Evolutionary conservation across 306 rosid genomes (phyloP).

Genomic region (Alnus rubra): DNA sequence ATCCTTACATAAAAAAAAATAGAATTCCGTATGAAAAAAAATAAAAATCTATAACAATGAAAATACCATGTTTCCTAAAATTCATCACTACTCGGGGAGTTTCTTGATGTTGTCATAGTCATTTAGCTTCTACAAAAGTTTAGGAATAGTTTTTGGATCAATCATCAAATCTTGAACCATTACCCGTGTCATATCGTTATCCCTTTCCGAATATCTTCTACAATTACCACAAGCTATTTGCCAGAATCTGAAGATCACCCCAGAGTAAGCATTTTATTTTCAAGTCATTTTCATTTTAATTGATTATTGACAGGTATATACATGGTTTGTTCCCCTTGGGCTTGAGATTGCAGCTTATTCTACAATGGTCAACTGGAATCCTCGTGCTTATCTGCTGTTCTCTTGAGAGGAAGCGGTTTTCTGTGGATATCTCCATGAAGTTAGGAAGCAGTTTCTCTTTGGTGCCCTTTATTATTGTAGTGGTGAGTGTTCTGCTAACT

Average conservation of each 20-base stretch:
- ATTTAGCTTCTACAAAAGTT: neutral
- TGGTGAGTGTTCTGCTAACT: slow-evolving; percentile 55
- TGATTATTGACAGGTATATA: slow-evolving; percentile 81
- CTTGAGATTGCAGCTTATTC: slow-evolving; percentile 99
- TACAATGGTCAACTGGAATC: slow-evolving; percentile 97
- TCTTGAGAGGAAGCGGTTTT: slow-evolving; percentile 73
- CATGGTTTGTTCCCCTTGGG: slow-evolving; percentile 84
- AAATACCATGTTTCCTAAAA: neutral
- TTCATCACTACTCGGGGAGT: neutral
- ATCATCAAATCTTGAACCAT: slow-evolving; percentile 19
- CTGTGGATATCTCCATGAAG: slow-evolving; percentile 69
- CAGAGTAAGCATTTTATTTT: slow-evolving; percentile 59
- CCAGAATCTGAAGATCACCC: slow-evolving; percentile 46
- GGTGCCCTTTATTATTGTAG: slow-evolving; percentile 80
- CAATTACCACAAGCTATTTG: slow-evolving; percentile 29
- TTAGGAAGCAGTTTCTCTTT: slow-evolving; percentile 95
- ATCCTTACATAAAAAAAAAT: neutral
- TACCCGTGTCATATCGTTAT: neutral
- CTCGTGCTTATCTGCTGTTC: slow-evolving; percentile 87
- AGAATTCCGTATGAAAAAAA: neutral
- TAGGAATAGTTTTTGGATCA: slow-evolving; percentile 8
- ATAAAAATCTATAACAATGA: neutral
- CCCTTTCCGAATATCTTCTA: slow-evolving; percentile 23
- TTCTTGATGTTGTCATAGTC: neutral
- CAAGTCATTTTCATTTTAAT: slow-evolving; percentile 69